Conservation (phyloP, 1,139 yeast genomes). For the Geotrichum candidum region DNA sequence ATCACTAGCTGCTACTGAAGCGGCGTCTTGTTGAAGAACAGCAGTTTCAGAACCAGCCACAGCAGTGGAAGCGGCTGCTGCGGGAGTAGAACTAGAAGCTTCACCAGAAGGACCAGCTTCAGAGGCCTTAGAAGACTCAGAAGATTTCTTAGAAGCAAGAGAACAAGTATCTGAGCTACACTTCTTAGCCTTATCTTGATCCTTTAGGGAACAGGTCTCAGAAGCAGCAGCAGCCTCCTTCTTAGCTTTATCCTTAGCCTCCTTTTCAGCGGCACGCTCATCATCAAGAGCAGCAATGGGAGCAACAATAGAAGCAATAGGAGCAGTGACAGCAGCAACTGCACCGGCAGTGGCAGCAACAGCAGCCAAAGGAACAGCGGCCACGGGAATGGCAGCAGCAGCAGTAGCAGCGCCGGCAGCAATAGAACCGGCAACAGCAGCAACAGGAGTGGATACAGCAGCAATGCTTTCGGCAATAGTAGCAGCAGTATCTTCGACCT, state of each 20-base stretch:
- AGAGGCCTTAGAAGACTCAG: not conserved
- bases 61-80: not conserved
- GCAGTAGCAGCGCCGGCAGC: constrained; percentile 16
- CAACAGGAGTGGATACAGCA: constrained; percentile 12
- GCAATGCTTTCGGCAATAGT: constrained; percentile 14
- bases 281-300: constrained; percentile 17
- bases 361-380: constrained; percentile 12
- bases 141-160: not conserved
- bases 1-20: constrained; percentile 8
- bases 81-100: not conserved
- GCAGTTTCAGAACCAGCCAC: constrained; percentile 1
- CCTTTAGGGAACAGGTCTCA: not conserved
- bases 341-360: constrained; percentile 14
- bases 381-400: constrained; percentile 14
- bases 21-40: constrained; percentile 2
- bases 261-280: constrained; percentile 11
- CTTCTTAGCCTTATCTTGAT: not conserved
- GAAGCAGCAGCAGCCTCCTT: not conserved
- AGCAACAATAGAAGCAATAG: constrained; percentile 15
- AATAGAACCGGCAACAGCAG: constrained; percentile 16
- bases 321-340: constrained; percentile 16
- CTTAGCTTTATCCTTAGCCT: constrained; percentile 6
- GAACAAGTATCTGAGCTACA: not conserved
- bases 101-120: not conserved
- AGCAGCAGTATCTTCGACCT: constrained; percentile 14